phyloP scores from a whole-genome alignment of 1,284 basidiomycete species.

The Stygiomarasmius scandens region DNA sequence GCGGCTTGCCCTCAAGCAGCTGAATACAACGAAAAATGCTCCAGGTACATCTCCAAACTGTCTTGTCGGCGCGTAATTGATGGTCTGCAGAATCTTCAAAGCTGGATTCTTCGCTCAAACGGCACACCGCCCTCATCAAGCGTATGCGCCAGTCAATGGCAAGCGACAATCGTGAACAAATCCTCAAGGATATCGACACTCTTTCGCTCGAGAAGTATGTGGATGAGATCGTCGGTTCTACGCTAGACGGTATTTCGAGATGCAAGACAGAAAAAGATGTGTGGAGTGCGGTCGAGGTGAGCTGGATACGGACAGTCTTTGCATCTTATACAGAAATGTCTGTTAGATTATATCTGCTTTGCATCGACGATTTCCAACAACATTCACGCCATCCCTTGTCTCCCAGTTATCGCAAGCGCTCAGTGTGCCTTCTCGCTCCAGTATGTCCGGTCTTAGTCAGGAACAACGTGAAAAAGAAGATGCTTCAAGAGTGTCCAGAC shows the following conservation, averaged over 20 bases:
- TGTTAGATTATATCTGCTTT: slow-evolving; percentile 83
- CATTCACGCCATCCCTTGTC: slow-evolving; percentile 78
- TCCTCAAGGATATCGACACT: slow-evolving; percentile 89
- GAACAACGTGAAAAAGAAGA: slow-evolving; percentile 97
- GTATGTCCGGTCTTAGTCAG: slow-evolving; percentile 59
- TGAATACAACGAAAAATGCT: slow-evolving; percentile 48
- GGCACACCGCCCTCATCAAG: slow-evolving; percentile 92
- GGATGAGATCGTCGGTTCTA: slow-evolving; percentile 90
- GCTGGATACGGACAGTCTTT: slow-evolving; percentile 22
- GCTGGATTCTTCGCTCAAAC: slow-evolving; percentile 91
- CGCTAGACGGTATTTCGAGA: slow-evolving; percentile 82
- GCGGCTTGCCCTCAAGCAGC: slow-evolving; percentile 56
- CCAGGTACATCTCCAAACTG: slow-evolving; percentile 42
- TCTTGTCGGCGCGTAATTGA: slow-evolving; percentile 10
- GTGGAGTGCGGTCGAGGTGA: slow-evolving; percentile 89
- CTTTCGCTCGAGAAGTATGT: slow-evolving; percentile 95
- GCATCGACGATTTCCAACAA: slow-evolving; percentile 83
- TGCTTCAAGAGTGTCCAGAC: slow-evolving; percentile 73
- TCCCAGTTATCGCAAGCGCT: slow-evolving; percentile 69
- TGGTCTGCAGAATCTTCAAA: slow-evolving; percentile 55
- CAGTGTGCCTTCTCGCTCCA: slow-evolving; percentile 60
- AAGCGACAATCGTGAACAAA: slow-evolving; percentile 77
- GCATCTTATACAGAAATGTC: slow-evolving; percentile 4
- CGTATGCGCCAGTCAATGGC: slow-evolving; percentile 83
- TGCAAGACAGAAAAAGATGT: slow-evolving; percentile 91